phyloP scores from a whole-genome alignment of 768 basidiomycete species.

The Rubroboletus pulcherrimus region DNA sequence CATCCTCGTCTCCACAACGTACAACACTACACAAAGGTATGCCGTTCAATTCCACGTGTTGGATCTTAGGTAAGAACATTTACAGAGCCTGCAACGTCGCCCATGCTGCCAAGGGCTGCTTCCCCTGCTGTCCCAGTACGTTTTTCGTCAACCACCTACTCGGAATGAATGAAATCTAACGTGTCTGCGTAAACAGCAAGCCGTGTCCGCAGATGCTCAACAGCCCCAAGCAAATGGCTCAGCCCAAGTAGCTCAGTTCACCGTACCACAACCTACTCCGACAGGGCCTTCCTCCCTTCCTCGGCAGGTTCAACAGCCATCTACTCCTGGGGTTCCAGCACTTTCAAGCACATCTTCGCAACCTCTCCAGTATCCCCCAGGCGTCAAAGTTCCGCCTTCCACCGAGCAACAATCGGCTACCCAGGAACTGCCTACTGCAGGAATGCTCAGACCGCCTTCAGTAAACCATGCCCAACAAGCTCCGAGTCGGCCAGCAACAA shows the following conservation, averaged over 20 bases:
- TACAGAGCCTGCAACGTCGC: conserved; percentile 44
- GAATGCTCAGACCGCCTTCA: conserved; percentile 53
- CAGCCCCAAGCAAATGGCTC: conserved; percentile 38
- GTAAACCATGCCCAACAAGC: conserved; percentile 43
- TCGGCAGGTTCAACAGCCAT: conserved; percentile 44
- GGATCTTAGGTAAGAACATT: conserved; percentile 19
- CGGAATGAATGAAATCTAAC: conserved; percentile 17
- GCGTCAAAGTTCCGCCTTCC: conserved; percentile 53
- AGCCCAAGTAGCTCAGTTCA: conserved; percentile 22
- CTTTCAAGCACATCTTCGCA: conserved; percentile 22
- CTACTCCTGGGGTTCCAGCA: conserved; percentile 26
- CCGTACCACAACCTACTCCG: conserved; percentile 31
- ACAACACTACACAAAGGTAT: conserved; percentile 47
- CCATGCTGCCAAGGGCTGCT: conserved; percentile 39
- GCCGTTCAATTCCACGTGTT: conserved; percentile 18
- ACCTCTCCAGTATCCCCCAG: conserved; percentile 61
- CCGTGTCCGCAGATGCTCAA: conserved; percentile 34
- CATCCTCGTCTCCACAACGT: conserved; percentile 60
- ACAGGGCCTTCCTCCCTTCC: conserved; percentile 46
- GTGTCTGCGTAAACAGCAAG: conserved; percentile 33
- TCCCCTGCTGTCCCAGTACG: conserved; percentile 44
- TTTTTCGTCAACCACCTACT: conserved; percentile 10
- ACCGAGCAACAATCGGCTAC: conserved; percentile 37
- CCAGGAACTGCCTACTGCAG: conserved; percentile 35
- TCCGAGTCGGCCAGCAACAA: conserved; percentile 38